Evolutionary conservation across 176 grass and related monocot species (phyloP), one percentile per base, ranked within the genome.

Genomic region (sorghum (Sorghum bicolor)): DNA sequence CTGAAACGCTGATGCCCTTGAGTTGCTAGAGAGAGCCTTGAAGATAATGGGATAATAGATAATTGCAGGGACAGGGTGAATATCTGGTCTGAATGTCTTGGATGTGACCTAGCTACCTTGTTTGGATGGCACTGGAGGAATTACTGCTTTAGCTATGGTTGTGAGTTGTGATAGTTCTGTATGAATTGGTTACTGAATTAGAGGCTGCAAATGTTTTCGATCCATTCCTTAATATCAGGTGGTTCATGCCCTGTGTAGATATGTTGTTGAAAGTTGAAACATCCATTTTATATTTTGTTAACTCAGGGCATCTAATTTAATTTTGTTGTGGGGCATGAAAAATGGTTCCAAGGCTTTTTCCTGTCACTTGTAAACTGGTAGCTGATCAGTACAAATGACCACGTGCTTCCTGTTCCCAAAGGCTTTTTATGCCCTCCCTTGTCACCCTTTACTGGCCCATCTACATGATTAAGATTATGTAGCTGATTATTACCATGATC

Each of bases 181-280:
- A 61, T 61, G 57, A 26, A 26, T 61, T 1, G 57, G 10, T 12
- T 10, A 61, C 57, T 61, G 6, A 77, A 60, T 43, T 60, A 25
- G 43, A 70, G 20, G 34, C 31, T 22, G 33, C 63, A 77, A 40
- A 85, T 22, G 32, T 43, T 44, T 34, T 70, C 47, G 5, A 8
- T 14, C 8, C 53, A 3, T 41, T 76, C 67, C 44, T 31, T 69
- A 2, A 77, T 33, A 77, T n/a, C 15, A 78, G 26, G 0, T 41
- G 50, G 33, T 41, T 69, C 45, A 58, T 85, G 14, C 33, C 38
- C 19, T 60, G 36, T 20, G 25, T 58, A 32, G 57, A 73, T 73
- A 29, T 86, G 16, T 64, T 73, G 37, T 73, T 74, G 57, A 70
- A 64, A 72, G 37, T 73, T 74, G 57, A 70, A 64, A 72, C 32